Conservation (phyloP, 345 rosid species). For the Arabidopsis thaliana region DNA sequence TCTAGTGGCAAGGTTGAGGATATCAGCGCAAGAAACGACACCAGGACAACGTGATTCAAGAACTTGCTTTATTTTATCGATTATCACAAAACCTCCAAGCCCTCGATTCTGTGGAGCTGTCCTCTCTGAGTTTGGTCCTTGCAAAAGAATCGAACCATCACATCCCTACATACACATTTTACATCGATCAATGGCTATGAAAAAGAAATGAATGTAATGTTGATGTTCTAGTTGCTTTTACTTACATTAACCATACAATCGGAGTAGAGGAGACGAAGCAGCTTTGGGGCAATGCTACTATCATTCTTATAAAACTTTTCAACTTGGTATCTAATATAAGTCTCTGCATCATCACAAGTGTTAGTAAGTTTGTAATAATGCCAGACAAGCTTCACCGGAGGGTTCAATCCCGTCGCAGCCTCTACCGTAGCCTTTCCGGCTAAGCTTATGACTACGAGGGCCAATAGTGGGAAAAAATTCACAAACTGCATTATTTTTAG, state of each 20-base stretch:
- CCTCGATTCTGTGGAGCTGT: slow-evolving; percentile 70
- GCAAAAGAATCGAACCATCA: slow-evolving; percentile 76
- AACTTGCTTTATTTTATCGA: slow-evolving; percentile 75
- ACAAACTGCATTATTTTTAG: slow-evolving; percentile 26
- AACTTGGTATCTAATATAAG: slow-evolving; percentile 56
- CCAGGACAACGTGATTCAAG: slow-evolving; percentile 73
- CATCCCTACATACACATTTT: slow-evolving; percentile 58
- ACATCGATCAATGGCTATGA: slow-evolving; percentile 3
- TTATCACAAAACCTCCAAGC: slow-evolving; percentile 65
- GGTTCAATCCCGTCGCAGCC: slow-evolving; percentile 54
- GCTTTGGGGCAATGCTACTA: slow-evolving; percentile 58
- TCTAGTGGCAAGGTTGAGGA: slow-evolving; percentile 88
- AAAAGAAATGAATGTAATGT: neutral
- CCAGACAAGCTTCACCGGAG: slow-evolving; percentile 56
- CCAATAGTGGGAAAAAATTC: slow-evolving; percentile 34
- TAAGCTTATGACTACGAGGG: slow-evolving; percentile 36
- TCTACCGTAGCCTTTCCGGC: slow-evolving; percentile 32
- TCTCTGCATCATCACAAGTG: slow-evolving; percentile 61
- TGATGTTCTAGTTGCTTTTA: neutral
- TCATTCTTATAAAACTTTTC: slow-evolving; percentile 48
- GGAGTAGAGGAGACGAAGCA: slow-evolving; percentile 67
- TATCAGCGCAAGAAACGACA: slow-evolving; percentile 85
- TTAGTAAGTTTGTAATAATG: slow-evolving; percentile 59
- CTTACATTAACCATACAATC: slow-evolving; percentile 80
- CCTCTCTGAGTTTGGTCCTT: slow-evolving; percentile 72